Conservation (phyloP, 2,329 filamentous ascomycete genomes). For the Cyanodermella asteris region DNA sequence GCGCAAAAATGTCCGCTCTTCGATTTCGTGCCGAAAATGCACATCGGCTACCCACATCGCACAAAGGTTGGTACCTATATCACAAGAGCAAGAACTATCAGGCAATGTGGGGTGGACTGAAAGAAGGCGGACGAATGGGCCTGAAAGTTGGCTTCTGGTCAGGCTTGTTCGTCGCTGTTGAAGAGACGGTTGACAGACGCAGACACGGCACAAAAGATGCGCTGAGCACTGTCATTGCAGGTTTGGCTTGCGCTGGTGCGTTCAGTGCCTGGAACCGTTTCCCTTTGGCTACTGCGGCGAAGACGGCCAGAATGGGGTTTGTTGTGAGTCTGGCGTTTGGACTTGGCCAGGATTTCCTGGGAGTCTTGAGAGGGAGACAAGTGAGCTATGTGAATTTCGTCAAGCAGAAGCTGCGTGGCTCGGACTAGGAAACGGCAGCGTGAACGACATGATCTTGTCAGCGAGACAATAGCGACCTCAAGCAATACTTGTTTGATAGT, state of each 20-base stretch:
- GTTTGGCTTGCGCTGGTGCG: slow-evolving; percentile 59
- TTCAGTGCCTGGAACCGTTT: slow-evolving; percentile 78
- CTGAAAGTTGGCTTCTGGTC: slow-evolving; percentile 49
- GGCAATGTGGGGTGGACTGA: slow-evolving; percentile 52
- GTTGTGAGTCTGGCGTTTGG: slow-evolving; percentile 63
- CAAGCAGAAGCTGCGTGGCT: too few relatives aligned
- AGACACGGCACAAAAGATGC: slow-evolving; percentile 46
- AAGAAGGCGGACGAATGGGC: slow-evolving; percentile 59
- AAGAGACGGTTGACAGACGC: slow-evolving; percentile 64
- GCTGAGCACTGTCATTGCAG: slow-evolving; percentile 60
- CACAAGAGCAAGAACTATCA: slow-evolving; percentile 96
- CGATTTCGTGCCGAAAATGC: slow-evolving; percentile 91
- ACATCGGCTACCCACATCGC: slow-evolving; percentile 66
- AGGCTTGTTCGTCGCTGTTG: slow-evolving; percentile 54
- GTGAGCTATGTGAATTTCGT: slow-evolving; percentile 55
- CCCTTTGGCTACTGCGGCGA: slow-evolving; percentile 50
- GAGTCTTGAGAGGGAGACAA: slow-evolving; percentile 44
- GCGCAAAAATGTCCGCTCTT: slow-evolving; percentile 50
- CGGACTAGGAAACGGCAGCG: too few relatives aligned
- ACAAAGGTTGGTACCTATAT: slow-evolving; percentile 91
- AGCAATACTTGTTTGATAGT: too few relatives aligned
- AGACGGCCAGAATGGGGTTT: slow-evolving; percentile 61
- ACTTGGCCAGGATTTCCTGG: slow-evolving; percentile 53
- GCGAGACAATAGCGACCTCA: too few relatives aligned
- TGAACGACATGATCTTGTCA: too few relatives aligned